phyloP scores from a whole-genome alignment of 2,329 filamentous ascomycete species.

The Aspergillus novofumigatus region DNA sequence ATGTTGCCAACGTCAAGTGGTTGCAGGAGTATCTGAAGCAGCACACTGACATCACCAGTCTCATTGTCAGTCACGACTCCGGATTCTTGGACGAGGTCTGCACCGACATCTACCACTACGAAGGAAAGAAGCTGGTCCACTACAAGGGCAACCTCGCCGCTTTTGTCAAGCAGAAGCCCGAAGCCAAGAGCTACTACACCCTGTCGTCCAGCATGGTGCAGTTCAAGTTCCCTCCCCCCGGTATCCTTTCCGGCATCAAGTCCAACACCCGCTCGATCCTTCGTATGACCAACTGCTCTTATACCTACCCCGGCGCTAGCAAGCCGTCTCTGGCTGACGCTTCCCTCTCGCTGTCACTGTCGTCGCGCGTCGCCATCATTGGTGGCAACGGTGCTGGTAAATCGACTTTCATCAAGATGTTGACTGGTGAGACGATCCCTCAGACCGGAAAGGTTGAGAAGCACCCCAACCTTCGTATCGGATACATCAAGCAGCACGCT shows the following conservation, averaged over 20 bases:
- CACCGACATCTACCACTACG: slow-evolving; percentile 99
- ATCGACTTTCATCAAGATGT: slow-evolving; percentile 94
- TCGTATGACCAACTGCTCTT: slow-evolving; percentile 87
- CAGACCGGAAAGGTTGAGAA: slow-evolving; percentile 87
- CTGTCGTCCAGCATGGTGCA: slow-evolving; percentile 81
- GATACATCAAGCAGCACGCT: slow-evolving; percentile 99
- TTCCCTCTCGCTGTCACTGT: slow-evolving; percentile 81
- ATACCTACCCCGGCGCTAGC: slow-evolving; percentile 82
- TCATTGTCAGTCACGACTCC: slow-evolving; percentile 98
- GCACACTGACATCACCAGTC: slow-evolving; percentile 92
- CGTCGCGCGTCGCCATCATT: slow-evolving; percentile 92
- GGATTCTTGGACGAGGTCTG: slow-evolving; percentile 95
- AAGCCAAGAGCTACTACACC: slow-evolving; percentile 97
- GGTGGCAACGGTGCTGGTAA: slow-evolving; percentile 97
- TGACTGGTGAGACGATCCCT: slow-evolving; percentile 88
- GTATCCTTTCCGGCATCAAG: slow-evolving; percentile 92
- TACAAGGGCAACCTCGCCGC: slow-evolving; percentile 50
- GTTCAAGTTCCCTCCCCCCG: slow-evolving; percentile 97
- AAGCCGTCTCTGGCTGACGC: slow-evolving; percentile 88
- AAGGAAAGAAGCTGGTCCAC: slow-evolving; percentile 81
- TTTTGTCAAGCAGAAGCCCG: slow-evolving; percentile 85
- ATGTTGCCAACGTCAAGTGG: slow-evolving; percentile 95
- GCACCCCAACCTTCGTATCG: slow-evolving; percentile 96
- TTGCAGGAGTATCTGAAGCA: slow-evolving; percentile 89
- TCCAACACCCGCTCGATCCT: slow-evolving; percentile 91